These are phyloP conservation scores for Lippia alba DNA, from an alignment of 305 asterid genomes.

Conservation along the genomic window DNA sequence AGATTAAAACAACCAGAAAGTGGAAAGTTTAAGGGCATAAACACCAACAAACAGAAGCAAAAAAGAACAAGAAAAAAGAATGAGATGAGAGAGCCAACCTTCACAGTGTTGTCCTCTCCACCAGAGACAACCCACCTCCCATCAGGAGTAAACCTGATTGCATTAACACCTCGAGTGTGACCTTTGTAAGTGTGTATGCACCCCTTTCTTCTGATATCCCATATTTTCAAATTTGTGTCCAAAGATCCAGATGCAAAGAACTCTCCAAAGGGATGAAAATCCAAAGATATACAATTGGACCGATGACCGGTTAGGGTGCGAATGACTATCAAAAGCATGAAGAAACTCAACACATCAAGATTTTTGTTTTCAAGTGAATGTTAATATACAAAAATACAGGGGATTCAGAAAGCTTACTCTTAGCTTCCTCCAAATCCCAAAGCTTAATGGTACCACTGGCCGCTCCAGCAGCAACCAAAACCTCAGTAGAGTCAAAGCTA, in stretches of 20 bases:
- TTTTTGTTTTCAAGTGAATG: constrained; percentile 7
- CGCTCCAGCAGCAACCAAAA: constrained; percentile 97
- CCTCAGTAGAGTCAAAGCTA: constrained; percentile 96
- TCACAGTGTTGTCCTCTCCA: constrained; percentile 97
- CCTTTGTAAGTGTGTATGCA: constrained; percentile 99
- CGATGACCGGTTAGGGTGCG: constrained; percentile 99
- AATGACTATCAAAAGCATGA: constrained; percentile 57
- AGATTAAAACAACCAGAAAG: constrained; percentile 29
- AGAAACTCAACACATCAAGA: constrained; percentile 27
- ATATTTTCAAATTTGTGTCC: constrained; percentile 95
- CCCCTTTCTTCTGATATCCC: constrained; percentile 98
- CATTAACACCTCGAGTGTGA: constrained; percentile 94
- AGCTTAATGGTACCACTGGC: constrained; percentile 99
- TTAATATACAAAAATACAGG: constrained; percentile 18
- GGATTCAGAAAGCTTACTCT: constrained; percentile 62
- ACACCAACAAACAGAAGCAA: too few species aligned
- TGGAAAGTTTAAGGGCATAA: neutral
- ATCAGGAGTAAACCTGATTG: constrained; percentile 96
- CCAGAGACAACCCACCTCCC: constrained; percentile 99
- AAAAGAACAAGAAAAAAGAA: neutral
- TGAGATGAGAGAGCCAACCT: constrained; percentile 55
- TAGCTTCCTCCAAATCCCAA: constrained; percentile 99
- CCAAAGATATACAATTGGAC: constrained; percentile 97
- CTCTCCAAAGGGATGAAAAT: constrained; percentile 98
- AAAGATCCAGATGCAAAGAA: constrained; percentile 98